Evolutionary conservation across 345 rosid genomes (phyloP).

Genomic region (Boechera retrofracta): DNA sequence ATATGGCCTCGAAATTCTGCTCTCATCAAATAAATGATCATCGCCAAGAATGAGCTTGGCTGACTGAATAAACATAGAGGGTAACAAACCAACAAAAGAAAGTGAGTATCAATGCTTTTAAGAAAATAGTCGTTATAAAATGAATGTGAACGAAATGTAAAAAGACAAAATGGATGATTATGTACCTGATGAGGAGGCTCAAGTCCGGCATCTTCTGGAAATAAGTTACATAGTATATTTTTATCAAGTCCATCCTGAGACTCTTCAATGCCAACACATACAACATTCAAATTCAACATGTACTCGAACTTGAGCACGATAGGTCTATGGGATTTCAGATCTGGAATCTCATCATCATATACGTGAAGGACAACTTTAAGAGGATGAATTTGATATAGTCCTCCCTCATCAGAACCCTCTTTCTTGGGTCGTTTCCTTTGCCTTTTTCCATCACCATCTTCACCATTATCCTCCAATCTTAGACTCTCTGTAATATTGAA

Average conservation of each 20-base stretch:
- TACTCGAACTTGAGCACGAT: slow-evolving; percentile 73
- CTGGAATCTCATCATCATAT: slow-evolving; percentile 64
- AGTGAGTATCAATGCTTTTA: slow-evolving; percentile 13
- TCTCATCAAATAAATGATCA: slow-evolving; percentile 57
- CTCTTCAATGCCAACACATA: slow-evolving; percentile 74
- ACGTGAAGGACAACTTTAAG: slow-evolving; percentile 69
- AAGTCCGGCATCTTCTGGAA: slow-evolving; percentile 77
- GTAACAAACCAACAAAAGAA: slow-evolving; percentile 5
- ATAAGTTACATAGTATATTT: slow-evolving; percentile 71
- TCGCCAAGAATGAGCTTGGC: slow-evolving; percentile 78
- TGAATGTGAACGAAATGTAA: not conserved
- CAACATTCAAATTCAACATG: slow-evolving; percentile 77
- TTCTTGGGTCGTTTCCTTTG: slow-evolving; percentile 77
- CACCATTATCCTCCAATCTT: slow-evolving; percentile 74
- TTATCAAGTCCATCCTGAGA: slow-evolving; percentile 59
- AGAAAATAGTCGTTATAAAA: not conserved
- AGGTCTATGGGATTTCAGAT: slow-evolving; percentile 64
- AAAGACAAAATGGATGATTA: slow-evolving; percentile 14
- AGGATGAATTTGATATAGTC: slow-evolving; percentile 72
- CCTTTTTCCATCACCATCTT: slow-evolving; percentile 77
- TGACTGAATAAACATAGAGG: slow-evolving; percentile 58
- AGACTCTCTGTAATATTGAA: slow-evolving; percentile 58
- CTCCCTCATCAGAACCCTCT: slow-evolving; percentile 63
- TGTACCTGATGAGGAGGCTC: slow-evolving; percentile 94
- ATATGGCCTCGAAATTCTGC: slow-evolving; percentile 75